Base-by-base conservation (phyloP, 1,284 basidiomycete species). In the Ceratobasidium sp. region DNA sequence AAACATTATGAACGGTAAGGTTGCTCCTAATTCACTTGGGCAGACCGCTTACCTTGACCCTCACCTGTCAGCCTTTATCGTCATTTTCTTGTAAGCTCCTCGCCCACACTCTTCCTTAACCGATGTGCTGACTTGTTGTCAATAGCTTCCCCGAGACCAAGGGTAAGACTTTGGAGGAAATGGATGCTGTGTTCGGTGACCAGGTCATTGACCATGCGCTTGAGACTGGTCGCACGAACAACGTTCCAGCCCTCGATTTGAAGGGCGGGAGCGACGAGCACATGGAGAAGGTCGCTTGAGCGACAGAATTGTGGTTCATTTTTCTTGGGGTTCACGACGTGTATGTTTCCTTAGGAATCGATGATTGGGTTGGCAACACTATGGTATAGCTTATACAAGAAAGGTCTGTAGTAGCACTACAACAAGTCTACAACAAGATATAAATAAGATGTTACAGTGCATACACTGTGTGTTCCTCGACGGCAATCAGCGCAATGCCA, bases 141-240 rank as follows among this genome's bases (percentile, higher is more conserved):
- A 9, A 26, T 55, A 64, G 59, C 50, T 80, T 80, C 77, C 79
- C 79, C 41, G 79, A 81, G 76, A 80, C 79, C 23, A 79, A 80
- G 76, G 72, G 74, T 41, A 75, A 76, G 70, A 77, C 79, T 1
- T 76, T 80, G 41, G 79, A 80, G 75, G 78, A 80, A 74, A 78
- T 80, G 61, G 77, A 46, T 61, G 71, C 59, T 28, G 71, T 78
- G 26, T 78, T 78, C 50, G 77, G 77, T 18, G 77, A 78, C 73
- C 71, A 72, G 28, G 61, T 57, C n/a, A 72, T 72, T 28, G 71
- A 55, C 14, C 71, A 72, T 72, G 71, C 65, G 53, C 65, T 70
- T 36, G 65, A 70, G 65, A 70, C 65, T 53, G 65, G 65, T n/a
- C 65, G 43, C 39, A 57, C 65, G 16, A 30, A 34, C 53, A 70